phyloP scores from a whole-genome alignment of 352 stramenopile species.

The Pythium aquatile region DNA sequence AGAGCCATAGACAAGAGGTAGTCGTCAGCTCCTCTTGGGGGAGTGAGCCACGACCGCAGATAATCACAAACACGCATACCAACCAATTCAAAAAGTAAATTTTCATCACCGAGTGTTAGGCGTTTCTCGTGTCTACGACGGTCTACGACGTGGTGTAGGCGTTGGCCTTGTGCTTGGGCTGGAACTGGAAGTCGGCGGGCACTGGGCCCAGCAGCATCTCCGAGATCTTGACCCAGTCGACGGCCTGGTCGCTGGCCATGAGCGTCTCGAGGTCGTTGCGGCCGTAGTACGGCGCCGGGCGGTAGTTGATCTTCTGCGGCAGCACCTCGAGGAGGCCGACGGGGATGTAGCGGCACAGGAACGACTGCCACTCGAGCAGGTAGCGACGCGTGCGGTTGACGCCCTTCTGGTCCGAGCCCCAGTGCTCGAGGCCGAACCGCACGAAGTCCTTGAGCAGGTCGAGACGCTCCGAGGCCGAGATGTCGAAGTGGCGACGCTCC shows the following conservation, averaged over 20 bases:
- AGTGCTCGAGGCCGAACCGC: slow-evolving; percentile 98
- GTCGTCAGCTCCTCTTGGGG: background rate
- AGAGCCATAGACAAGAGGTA: background rate
- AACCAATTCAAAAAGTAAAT: background rate
- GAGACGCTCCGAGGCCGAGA: slow-evolving; percentile 94
- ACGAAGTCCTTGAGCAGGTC: slow-evolving; percentile 98
- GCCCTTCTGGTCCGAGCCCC: slow-evolving; percentile 97
- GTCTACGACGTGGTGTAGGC: slow-evolving; percentile 62
- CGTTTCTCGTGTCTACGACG: background rate
- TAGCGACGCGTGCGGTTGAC: slow-evolving; percentile 98
- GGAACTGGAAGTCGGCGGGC: slow-evolving; percentile 91
- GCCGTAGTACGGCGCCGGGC: slow-evolving; percentile 91
- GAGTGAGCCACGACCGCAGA: background rate
- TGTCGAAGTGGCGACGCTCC: slow-evolving; percentile 96
- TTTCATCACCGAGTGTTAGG: background rate
- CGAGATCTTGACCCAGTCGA: slow-evolving; percentile 99
- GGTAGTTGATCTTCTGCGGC: slow-evolving; percentile 97
- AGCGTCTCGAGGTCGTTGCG: slow-evolving; percentile 97
- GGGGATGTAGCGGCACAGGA: slow-evolving; percentile 97
- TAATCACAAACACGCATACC: slow-evolving; percentile 7
- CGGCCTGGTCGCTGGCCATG: slow-evolving; percentile 92
- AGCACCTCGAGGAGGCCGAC: slow-evolving; percentile 95
- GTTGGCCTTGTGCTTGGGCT: slow-evolving; percentile 98
- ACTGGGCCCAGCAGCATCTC: slow-evolving; percentile 98
- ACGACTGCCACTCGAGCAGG: slow-evolving; percentile 99